Evolutionary conservation across 164 flowering plant genomes (phyloP).

Genomic region (Berberis thunbergii): DNA sequence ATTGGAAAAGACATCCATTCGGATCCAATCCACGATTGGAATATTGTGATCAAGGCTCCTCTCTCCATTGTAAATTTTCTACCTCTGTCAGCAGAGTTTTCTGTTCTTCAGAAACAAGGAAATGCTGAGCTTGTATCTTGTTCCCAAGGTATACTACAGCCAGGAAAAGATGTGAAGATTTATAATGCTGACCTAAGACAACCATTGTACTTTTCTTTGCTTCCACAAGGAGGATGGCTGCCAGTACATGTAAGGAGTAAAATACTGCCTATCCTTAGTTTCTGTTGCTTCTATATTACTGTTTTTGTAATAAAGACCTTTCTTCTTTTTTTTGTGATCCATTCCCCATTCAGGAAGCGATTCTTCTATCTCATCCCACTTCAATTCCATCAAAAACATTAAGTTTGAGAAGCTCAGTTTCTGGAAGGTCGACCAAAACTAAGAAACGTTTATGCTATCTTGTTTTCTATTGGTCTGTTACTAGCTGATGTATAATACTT

Average conservation of each 20-base stretch:
- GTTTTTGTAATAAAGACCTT: neutral
- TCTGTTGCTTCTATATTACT: neutral
- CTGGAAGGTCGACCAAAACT: conserved; percentile 57
- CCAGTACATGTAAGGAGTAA: conserved; percentile 56
- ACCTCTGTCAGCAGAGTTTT: conserved; percentile 67
- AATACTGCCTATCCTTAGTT: neutral
- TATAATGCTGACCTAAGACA: conserved; percentile 61
- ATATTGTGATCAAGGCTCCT: conserved; percentile 59
- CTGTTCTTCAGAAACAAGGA: conserved; percentile 64
- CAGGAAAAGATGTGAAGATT: conserved; percentile 61
- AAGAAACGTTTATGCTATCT: conserved; percentile 1
- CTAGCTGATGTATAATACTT: neutral
- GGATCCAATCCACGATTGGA: conserved; percentile 88
- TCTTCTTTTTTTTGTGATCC: neutral
- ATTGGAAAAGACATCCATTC: conserved; percentile 79
- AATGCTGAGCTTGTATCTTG: conserved; percentile 54
- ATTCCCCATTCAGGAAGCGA: conserved; percentile 59
- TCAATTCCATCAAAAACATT: conserved; percentile 51
- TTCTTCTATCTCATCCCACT: conserved; percentile 73
- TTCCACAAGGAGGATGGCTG: conserved; percentile 90
- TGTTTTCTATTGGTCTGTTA: neutral
- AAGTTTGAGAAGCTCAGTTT: conserved; percentile 63
- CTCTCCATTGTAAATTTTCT: conserved; percentile 64
- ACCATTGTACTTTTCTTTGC: conserved; percentile 67
- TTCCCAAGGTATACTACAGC: conserved; percentile 54